Percentiles rank a stretch among this genome's conserved stretches.
These are phyloP conservation scores for Komagataella phaffii DNA, from an alignment of 805 yeast species.

Conservation along the genomic window DNA sequence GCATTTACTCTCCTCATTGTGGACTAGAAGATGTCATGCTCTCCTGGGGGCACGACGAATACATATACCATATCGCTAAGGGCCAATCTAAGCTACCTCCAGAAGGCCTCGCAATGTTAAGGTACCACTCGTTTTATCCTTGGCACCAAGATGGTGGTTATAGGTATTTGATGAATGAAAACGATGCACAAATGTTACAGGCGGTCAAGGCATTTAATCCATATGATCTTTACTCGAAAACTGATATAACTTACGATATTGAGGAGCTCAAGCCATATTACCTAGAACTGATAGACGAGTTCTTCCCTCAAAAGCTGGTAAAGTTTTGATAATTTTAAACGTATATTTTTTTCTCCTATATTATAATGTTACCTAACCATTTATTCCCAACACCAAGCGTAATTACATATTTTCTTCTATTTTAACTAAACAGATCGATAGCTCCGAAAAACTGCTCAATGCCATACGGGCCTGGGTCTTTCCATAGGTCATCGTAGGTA, in stretches of 20 bases:
- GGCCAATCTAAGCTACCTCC: constrained; percentile 48
- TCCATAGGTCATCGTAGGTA: constrained; percentile 82
- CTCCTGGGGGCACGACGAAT: constrained; percentile 74
- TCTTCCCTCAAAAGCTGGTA: constrained; percentile 40
- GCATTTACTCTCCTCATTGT: constrained; percentile 50
- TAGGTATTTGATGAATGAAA: constrained; percentile 46
- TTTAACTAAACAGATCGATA: constrained; percentile 16
- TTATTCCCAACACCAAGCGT: neutral
- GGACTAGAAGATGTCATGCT: constrained; percentile 60
- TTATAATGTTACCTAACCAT: neutral
- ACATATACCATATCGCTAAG: constrained; percentile 62
- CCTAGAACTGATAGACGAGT: constrained; percentile 51
- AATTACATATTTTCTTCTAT: neutral
- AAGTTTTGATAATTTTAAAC: constrained; percentile 27
- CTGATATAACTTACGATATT: constrained; percentile 31
- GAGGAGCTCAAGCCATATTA: constrained; percentile 45
- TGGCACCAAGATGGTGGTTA: constrained; percentile 67
- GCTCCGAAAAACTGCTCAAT: constrained; percentile 84
- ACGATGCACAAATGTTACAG: constrained; percentile 43
- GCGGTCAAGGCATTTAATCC: constrained; percentile 58
- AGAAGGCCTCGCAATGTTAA: constrained; percentile 59
- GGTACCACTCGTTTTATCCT: constrained; percentile 67
- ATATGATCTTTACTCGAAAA: constrained; percentile 56
- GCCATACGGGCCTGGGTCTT: constrained; percentile 67
- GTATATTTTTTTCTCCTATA: neutral